Evolutionary conservation across 2,329 filamentous ascomycete species (phyloP).

Genomic region (Arthrocladium fulminans): DNA sequence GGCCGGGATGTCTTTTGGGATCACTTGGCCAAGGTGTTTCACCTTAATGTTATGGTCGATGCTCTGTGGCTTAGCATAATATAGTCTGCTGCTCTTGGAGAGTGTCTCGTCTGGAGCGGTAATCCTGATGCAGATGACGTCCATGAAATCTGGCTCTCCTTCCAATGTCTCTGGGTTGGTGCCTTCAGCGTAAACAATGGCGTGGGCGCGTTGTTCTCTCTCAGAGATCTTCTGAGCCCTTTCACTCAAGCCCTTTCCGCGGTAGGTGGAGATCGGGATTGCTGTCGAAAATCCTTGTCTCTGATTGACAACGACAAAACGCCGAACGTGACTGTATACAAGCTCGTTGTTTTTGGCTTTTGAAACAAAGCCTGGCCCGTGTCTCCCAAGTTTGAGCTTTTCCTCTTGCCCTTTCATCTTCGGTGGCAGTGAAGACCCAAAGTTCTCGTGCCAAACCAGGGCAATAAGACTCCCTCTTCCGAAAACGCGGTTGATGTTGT

Average conservation of each 20-base stretch:
- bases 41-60: slow-evolving; percentile 37
- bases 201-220: slow-evolving; percentile 5
- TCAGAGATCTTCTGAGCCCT: slow-evolving; percentile 3
- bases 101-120: slow-evolving; percentile 14
- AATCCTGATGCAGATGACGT: neutral
- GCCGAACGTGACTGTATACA: neutral
- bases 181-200: slow-evolving; percentile 4
- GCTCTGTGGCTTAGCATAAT: slow-evolving; percentile 33
- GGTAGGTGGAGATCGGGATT: neutral
- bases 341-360: neutral
- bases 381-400: neutral
- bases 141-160: slow-evolving; percentile 7
- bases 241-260: neutral
- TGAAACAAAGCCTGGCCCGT: neutral
- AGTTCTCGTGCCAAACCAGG: slow-evolving; percentile 3
- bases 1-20: neutral
- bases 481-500: neutral
- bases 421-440: neutral
- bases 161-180: neutral
- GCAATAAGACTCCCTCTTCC: neutral
- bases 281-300: neutral
- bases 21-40: slow-evolving; percentile 28
- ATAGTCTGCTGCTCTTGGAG: slow-evolving; percentile 27
- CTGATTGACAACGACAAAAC: neutral
- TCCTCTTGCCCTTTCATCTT: neutral